phyloP scores from a whole-genome alignment of 495 filamentous ascomycete species.

The Talaromyces borbonicus region DNA sequence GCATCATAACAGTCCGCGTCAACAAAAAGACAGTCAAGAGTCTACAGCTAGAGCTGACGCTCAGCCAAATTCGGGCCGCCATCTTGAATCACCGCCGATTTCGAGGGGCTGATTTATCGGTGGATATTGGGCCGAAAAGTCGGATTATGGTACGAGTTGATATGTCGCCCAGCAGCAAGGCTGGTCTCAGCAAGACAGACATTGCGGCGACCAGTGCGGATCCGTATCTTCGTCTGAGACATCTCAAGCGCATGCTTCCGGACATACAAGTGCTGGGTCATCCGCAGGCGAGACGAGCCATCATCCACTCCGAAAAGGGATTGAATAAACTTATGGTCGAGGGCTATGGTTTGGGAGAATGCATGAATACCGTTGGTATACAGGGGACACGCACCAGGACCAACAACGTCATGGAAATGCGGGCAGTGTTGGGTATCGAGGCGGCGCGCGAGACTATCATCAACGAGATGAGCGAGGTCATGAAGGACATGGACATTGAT shows the following conservation, averaged over 20 bases:
- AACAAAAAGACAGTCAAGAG: constrained; percentile 66
- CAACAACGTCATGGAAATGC: constrained; percentile 87
- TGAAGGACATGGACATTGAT: constrained; percentile 92
- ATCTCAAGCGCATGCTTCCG: constrained; percentile 73
- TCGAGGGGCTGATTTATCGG: constrained; percentile 48
- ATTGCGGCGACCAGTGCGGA: constrained; percentile 49
- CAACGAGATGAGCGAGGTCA: constrained; percentile 68
- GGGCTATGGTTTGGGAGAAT: constrained; percentile 79
- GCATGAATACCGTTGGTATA: constrained; percentile 88
- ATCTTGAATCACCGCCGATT: constrained; percentile 73
- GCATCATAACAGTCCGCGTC: constrained; percentile 64
- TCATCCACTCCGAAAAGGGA: constrained; percentile 69
- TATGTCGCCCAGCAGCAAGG: constrained; percentile 44
- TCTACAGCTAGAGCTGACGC: constrained; percentile 65
- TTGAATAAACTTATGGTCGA: constrained; percentile 73
- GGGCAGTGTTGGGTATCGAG: constrained; percentile 93
- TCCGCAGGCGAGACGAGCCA: constrained; percentile 72
- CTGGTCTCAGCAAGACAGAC: constrained; percentile 44
- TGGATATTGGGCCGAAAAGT: constrained; percentile 34
- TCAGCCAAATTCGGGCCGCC: constrained; percentile 57
- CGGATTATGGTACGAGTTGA: constrained; percentile 49
- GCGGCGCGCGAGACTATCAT: constrained; percentile 81
- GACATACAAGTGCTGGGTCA: constrained; percentile 77
- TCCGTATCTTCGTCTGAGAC: constrained; percentile 69
- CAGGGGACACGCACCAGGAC: constrained; percentile 59